phyloP scores from a whole-genome alignment of 1,284 basidiomycete species.

The Naganishia sp. region DNA sequence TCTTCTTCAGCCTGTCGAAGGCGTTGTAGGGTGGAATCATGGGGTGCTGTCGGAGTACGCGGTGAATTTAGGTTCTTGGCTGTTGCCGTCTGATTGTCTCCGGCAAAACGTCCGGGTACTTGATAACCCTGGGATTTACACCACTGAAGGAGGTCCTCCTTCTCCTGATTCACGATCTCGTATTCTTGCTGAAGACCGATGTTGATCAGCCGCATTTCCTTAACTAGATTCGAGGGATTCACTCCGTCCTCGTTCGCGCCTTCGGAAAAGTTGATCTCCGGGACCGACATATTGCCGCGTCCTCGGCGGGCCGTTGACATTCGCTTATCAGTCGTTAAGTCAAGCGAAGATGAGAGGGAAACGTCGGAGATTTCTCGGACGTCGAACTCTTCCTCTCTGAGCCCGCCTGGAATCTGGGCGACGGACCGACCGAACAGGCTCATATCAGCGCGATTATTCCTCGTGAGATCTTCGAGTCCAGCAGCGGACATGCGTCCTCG shows the following conservation, averaged over 20 bases:
- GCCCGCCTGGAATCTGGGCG: slow-evolving; percentile 3
- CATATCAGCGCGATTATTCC: slow-evolving; percentile 5
- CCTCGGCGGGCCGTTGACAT: slow-evolving; percentile 31
- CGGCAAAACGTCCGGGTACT: not conserved
- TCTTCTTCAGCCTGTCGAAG: slow-evolving; percentile 7
- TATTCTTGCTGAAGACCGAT: slow-evolving; percentile 46
- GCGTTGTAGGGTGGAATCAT: not conserved
- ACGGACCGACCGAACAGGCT: slow-evolving; percentile 16
- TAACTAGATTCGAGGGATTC: slow-evolving; percentile 50
- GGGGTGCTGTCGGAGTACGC: not conserved
- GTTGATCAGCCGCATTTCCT: slow-evolving; percentile 53
- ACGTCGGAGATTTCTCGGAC: slow-evolving; percentile 47
- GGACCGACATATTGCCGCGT: slow-evolving; percentile 35
- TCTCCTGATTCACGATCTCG: slow-evolving; percentile 8
- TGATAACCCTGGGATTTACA: slow-evolving; percentile 25
- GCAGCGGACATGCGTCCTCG: slow-evolving; percentile 11
- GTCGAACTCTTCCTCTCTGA: slow-evolving; percentile 5
- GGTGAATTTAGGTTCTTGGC: not conserved
- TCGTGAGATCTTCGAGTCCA: not conserved
- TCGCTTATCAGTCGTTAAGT: slow-evolving; percentile 49
- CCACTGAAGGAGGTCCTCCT: slow-evolving; percentile 10
- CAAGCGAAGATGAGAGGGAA: slow-evolving; percentile 51
- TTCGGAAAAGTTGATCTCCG: slow-evolving; percentile 27
- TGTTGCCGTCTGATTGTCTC: not conserved
- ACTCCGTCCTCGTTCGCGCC: slow-evolving; percentile 43